Conservation (phyloP, 768 basidiomycete species). For the Amanita muscaria region DNA sequence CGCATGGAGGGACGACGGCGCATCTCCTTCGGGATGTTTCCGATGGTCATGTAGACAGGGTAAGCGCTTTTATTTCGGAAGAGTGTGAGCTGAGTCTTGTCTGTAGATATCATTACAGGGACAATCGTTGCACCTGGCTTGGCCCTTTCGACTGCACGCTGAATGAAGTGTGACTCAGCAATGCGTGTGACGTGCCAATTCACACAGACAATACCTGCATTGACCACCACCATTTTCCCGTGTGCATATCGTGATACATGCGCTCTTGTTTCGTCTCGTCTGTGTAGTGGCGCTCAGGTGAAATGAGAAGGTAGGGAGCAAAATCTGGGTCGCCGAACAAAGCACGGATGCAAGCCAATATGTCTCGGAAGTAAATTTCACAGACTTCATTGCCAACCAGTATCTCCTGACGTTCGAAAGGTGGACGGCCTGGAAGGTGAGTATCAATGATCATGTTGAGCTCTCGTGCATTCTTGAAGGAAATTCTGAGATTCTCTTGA, state of each 20-base stretch:
- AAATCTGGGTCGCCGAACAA: constrained; percentile 23
- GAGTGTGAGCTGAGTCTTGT: no score
- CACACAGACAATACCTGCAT: constrained; percentile 19
- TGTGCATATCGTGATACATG: constrained; percentile 24
- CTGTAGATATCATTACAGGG: constrained; percentile 33
- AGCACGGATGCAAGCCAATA: constrained; percentile 22
- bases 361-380: constrained; percentile 19
- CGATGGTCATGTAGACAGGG: no score
- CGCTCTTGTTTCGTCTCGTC: constrained; percentile 14
- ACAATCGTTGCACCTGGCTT: constrained; percentile 19
- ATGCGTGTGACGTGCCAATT: not conserved
- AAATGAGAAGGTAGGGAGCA: constrained; percentile 15
- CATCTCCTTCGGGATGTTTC: no score
- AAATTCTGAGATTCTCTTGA: not conserved
- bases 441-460: constrained; percentile 22
- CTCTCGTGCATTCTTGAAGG: constrained; percentile 1
- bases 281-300: constrained; percentile 22
- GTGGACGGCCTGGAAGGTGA: constrained; percentile 14
- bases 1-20: constrained; percentile 21
- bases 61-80: no score
- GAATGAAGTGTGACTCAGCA: not conserved
- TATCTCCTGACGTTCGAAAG: constrained; percentile 14
- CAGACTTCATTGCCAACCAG: constrained; percentile 15
- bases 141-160: not conserved
- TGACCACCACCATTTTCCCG: constrained; percentile 29